Evolutionary conservation across 106 monocot genomes (phyloP), one percentile per base, ranked within the genome.

Genomic region (Platanthera zijinensis): DNA sequence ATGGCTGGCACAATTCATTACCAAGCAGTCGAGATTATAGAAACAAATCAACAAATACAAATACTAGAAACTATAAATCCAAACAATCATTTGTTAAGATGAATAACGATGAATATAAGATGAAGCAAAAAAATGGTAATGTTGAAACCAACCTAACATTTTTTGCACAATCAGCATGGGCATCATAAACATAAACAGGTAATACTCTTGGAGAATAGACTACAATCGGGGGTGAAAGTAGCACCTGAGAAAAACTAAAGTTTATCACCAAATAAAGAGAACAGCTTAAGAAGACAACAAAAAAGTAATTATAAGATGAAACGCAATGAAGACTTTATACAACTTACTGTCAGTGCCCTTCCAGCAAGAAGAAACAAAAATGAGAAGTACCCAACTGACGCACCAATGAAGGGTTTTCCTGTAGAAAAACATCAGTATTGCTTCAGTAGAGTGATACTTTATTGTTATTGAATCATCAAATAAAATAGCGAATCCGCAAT

Each of bases 111-210:
- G 11, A 32, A 68, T 39, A 13, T 13, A 68, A 11, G 68, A 68
- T 39, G 32, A 62, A 46, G 68, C 48, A 48, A 48, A n/a, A 48
- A 46, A 11, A 66, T 61, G 10, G 12, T 32, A 10, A 30, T 8
- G 15, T 8, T 45, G 3, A 67, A 30, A 78, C 86, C 22, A 70
- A 97, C 96, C 96, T 97, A 74, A 97, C 93, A 86, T 97, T 97
- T 84, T 97, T 97, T 28, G 93, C 96, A 82, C 84, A 97, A 78
- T 97, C 96, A 78, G 96, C 93, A 89, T 97, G 96, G 69, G 96
- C 93, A 89, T 97, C 96, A 87, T 97, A 97, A 80, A 97, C 89
- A 88, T 93, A 97, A 32, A 93, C 93, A 51, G 96, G 96, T 61
- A 97, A 81, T 54, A 97, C 87, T 75, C 96, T 87, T 39, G 96